Evolutionary conservation across 2,329 filamentous ascomycete genomes (phyloP).

Genomic region (Diaporthe citri): DNA sequence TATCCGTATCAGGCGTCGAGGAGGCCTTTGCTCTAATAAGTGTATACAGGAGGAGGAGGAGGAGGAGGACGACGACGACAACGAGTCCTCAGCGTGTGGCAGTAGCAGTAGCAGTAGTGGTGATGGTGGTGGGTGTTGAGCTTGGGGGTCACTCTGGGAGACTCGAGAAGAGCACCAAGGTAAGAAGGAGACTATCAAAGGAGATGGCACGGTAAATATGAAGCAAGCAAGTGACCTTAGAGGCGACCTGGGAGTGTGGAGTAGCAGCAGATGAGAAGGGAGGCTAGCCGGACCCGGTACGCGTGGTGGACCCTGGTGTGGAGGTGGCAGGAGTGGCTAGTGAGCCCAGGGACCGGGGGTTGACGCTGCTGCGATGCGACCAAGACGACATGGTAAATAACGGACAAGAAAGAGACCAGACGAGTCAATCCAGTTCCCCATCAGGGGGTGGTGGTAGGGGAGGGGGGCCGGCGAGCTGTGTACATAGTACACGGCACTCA

Average conservation of each 20-base stretch:
- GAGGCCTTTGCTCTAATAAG: background rate
- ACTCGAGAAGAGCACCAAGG: slow-evolving; percentile 29
- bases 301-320: slow-evolving; percentile 36
- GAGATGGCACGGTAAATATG: slow-evolving; percentile 39
- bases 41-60: too few relatives aligned
- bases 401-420: slow-evolving; percentile 36
- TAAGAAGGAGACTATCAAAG: slow-evolving; percentile 12
- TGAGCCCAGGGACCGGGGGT: slow-evolving; percentile 32
- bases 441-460: slow-evolving; percentile 34
- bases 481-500: slow-evolving; percentile 16
- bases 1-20: background rate
- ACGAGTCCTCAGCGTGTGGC: background rate
- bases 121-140: background rate
- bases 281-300: slow-evolving; percentile 39
- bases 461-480: background rate
- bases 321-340: slow-evolving; percentile 35
- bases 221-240: slow-evolving; percentile 38
- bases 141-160: background rate
- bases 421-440: slow-evolving; percentile 35
- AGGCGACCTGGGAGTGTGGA: slow-evolving; percentile 39
- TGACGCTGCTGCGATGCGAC: slow-evolving; percentile 37
- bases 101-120: background rate
- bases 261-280: slow-evolving; percentile 40
- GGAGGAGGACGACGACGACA: background rate
- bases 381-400: slow-evolving; percentile 33